Base-by-base conservation (phyloP, 257 asterid genomes). In the Solanum lignicaule region DNA sequence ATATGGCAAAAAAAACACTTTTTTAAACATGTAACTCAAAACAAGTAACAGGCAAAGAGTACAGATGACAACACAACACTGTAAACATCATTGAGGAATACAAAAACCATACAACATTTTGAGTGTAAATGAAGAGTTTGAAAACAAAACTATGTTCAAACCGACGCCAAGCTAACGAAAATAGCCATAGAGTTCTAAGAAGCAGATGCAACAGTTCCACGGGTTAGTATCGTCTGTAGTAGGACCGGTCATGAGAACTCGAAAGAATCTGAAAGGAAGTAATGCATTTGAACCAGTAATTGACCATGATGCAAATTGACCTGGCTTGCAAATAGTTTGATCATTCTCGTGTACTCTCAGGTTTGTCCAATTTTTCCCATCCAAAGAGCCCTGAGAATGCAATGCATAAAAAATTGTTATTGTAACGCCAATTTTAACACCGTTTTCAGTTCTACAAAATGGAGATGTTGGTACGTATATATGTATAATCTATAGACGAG, bases 291-390 rank as follows among this genome's bases (percentile, higher is more conserved):
- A 92, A n/a, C 94, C 99, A 3, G 87, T 38, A 18, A 97, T 65
- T 5, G 98, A 94, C 99, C 99, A 97, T 16, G 99, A 97, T 18
- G 98, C 98, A 88, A 92, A 97, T 82, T 97, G 98, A 4, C 99
- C 97, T 0, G 98, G 94, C 90, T 97, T 97, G 95, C 94, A 89
- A 32, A 97, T 88, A 1, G 95, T 94, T 52, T 89, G 95, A 65
- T 97, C 99, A 7, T 94, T 93, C 94, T 95, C 98, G 39, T 97
- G 99, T 35, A 90, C 89, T 88, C 96, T 93, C 94, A 97, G 90
- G 92, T 91, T 93, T 14, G 93, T 94, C 99, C 99, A 97, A 84
- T 38, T 94, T 91, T 89, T 92, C 65, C 98, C 99, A 62, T 97
- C 99, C 88, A 89, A 88, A 3, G 99, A 97, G 6, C 99, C 99